Base-by-base conservation (phyloP, 306 rosid species). In the Begonia fuchsioides region DNA sequence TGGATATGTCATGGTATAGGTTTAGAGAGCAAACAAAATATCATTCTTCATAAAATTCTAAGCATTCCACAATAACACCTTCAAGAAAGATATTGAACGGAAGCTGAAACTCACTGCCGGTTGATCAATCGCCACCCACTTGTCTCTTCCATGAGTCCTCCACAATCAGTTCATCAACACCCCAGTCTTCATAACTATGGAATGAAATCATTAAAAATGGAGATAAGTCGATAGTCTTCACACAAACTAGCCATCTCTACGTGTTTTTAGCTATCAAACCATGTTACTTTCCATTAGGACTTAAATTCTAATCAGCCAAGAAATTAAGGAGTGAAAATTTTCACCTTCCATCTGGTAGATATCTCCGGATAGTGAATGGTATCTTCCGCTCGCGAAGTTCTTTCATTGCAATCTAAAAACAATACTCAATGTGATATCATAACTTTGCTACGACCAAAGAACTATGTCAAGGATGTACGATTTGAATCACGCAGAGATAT, bases 121-220 rank as follows among this genome's bases (percentile, higher is more conserved):
- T 47, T 12, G 61, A 67, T 83, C 72, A 88, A 49, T 75, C 71
- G 18, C 97, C 97, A 52, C 95, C 97, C 13, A 90, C 95, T 68
- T 90, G 97, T 77, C 78, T 90, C 79, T 90, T 90, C 94, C 95
- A 84, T 2, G 98, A 85, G 77, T 90, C 98, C 72, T 90, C 94
- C 60, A 85, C 94, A 41, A 90, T 85, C 70, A 85, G 66, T 55
- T 90, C 95, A 72, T 84, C 95, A 41, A 90, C 97, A 57, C 97
- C 95, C 97, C 97, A 90, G 47, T 90, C 97, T 64, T 90, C 98
- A 45, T 81, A 85, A 41, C 95, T 85, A 82, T 32, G 53, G 15
- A 55, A 60, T 12, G 57, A 17, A 4, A 26, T 4, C 35, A 26
- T 2, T 3, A 3, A 26, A 26, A 26, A 26, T 26, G 35, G 35